phyloP scores from a whole-genome alignment of 2,329 filamentous ascomycete genomes.

The Trichothecium roseum region DNA sequence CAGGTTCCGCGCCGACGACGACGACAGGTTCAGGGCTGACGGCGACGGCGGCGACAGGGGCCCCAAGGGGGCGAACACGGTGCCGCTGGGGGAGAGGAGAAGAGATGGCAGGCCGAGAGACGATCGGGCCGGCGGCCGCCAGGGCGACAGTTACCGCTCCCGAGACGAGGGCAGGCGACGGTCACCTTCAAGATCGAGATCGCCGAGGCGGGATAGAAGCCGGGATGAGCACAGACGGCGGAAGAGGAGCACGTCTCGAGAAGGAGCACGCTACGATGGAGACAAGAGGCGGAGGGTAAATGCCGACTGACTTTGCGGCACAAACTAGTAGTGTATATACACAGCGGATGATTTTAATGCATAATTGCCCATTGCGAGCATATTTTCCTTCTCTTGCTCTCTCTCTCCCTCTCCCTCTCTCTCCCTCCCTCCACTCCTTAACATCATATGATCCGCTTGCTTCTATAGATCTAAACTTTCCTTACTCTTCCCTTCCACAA shows the following conservation, averaged over 20 bases:
- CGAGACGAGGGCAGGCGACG: slow-evolving; percentile 12
- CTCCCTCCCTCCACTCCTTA: too few species aligned
- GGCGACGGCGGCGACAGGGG: slow-evolving; percentile 25
- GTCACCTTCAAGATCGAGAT: slow-evolving; percentile 33
- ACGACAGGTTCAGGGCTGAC: slow-evolving; percentile 33
- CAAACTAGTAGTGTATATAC: neutral
- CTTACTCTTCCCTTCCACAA: neutral
- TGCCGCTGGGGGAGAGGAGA: slow-evolving; percentile 53
- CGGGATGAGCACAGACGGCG: slow-evolving; percentile 36
- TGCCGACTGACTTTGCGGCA: slow-evolving; percentile 14
- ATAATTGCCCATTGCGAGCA: neutral
- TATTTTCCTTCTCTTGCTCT: too few species aligned
- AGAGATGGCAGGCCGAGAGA: slow-evolving; percentile 25
- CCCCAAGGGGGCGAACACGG: slow-evolving; percentile 57
- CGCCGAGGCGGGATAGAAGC: slow-evolving; percentile 34
- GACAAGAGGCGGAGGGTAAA: slow-evolving; percentile 53
- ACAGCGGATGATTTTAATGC: neutral
- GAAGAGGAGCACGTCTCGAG: slow-evolving; percentile 48
- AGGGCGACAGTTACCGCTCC: slow-evolving; percentile 17
- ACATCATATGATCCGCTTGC: too few species aligned
- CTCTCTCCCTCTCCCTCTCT: too few species aligned
- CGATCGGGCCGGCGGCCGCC: slow-evolving; percentile 20
- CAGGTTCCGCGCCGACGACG: slow-evolving; percentile 29
- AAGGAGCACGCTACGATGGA: slow-evolving; percentile 40
- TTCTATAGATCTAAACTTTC: too few species aligned